Evolutionary conservation across 768 basidiomycete genomes (phyloP).

Genomic region (Sutorius australiensis): DNA sequence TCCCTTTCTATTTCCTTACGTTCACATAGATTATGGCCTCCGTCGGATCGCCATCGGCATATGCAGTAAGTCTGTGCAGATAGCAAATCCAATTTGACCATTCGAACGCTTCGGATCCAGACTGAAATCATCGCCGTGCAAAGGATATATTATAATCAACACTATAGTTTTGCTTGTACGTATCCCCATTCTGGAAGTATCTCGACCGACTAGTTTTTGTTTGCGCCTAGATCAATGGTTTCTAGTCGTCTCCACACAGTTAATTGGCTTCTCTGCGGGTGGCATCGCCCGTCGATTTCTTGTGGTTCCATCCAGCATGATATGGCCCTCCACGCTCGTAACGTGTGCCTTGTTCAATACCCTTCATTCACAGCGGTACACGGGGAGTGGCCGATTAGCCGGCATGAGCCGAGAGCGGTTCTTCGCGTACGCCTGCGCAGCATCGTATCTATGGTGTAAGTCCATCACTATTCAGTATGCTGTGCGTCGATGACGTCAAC

Average conservation of each 20-base stretch:
- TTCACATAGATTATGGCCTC: constrained; percentile 47
- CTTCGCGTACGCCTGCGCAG: constrained; percentile 63
- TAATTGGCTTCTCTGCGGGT: constrained; percentile 83
- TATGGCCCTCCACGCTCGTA: constrained; percentile 77
- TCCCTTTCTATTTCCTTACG: constrained; percentile 17
- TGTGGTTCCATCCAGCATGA: constrained; percentile 52
- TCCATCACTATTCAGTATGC: neutral
- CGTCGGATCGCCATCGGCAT: constrained; percentile 58
- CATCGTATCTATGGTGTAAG: constrained; percentile 59
- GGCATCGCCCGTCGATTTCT: constrained; percentile 74
- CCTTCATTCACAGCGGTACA: constrained; percentile 64
- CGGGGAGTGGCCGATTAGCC: constrained; percentile 56
- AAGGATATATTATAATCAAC: constrained; percentile 65
- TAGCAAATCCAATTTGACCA: neutral
- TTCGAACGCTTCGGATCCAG: constrained; percentile 13
- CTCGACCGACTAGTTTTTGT: constrained; percentile 4
- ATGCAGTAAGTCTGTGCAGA: constrained; percentile 41
- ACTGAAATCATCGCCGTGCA: constrained; percentile 78
- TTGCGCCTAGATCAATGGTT: constrained; percentile 64
- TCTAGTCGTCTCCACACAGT: constrained; percentile 68
- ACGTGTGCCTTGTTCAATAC: constrained; percentile 76
- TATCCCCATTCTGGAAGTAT: neutral
- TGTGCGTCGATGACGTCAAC: neutral
- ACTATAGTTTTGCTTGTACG: constrained; percentile 57
- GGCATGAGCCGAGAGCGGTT: constrained; percentile 74